A percentile compares a stretch with the other conserved stretches of the same genome.
Evolutionary conservation across 208 protist genomes (phyloP).

Genomic region (Trypanosomatidae sp.): DNA sequence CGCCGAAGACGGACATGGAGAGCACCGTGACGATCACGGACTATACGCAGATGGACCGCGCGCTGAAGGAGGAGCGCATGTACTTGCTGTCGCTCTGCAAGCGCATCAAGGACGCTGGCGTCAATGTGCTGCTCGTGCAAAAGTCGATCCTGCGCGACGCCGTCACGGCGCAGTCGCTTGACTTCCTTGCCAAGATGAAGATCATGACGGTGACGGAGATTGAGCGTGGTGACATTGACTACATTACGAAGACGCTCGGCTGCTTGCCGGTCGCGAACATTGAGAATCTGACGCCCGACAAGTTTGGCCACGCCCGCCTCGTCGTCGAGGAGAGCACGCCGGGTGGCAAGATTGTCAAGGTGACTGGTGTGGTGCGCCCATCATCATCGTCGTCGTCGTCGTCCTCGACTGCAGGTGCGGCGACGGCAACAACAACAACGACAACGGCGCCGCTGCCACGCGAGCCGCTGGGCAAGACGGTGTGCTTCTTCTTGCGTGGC

Average conservation of each 20-base stretch:
- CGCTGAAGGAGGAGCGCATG: constrained; percentile 96
- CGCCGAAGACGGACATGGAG: constrained; percentile 98
- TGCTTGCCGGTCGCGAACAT: constrained; percentile 95
- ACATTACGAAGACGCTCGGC: constrained; percentile 96
- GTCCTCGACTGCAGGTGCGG: no score
- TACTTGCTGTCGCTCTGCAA: constrained; percentile 98
- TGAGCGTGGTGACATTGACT: constrained; percentile 98
- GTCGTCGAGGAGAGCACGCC: constrained; percentile 90
- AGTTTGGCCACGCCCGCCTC: constrained; percentile 92
- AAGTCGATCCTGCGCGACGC: constrained; percentile 99
- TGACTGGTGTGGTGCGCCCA: constrained; percentile 86
- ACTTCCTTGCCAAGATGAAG: constrained; percentile 98
- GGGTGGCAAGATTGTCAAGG: constrained; percentile 90
- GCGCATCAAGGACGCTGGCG: constrained; percentile 95
- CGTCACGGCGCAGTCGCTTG: constrained; percentile 94
- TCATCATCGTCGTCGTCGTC: constrained; percentile 19
- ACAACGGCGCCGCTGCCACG: constrained; percentile 21
- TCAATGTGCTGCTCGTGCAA: constrained; percentile 99
- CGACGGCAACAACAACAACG: no score
- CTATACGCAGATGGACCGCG: constrained; percentile 97
- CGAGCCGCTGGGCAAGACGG: constrained; percentile 86
- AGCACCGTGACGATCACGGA: constrained; percentile 94
- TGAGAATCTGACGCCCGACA: constrained; percentile 94
- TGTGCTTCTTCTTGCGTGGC: constrained; percentile 93
- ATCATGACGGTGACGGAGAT: constrained; percentile 99